phyloP scores from a whole-genome alignment of 352 stramenopile species.

The Phytopythium helicoides region DNA sequence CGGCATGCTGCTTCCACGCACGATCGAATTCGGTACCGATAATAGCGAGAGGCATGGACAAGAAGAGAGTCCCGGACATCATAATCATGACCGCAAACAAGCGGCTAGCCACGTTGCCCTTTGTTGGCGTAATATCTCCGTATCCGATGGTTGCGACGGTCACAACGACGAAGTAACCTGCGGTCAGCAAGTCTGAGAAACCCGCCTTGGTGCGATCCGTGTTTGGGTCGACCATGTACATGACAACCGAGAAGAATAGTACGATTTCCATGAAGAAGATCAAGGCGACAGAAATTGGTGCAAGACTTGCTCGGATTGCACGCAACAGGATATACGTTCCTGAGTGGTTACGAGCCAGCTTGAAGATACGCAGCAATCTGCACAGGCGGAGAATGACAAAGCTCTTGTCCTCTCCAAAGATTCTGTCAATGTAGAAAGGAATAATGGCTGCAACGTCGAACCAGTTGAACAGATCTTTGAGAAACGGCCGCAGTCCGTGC shows the following conservation, averaged over 20 bases:
- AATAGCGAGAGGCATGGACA: constrained; percentile 85
- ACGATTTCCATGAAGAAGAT: constrained; percentile 85
- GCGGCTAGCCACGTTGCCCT: constrained; percentile 61
- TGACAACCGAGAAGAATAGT: constrained; percentile 74
- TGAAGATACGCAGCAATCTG: constrained; percentile 76
- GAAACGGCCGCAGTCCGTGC: constrained; percentile 59
- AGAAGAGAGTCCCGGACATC: constrained; percentile 79
- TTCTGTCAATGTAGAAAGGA: constrained; percentile 73
- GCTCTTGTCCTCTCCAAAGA: constrained; percentile 70
- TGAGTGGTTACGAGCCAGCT: constrained; percentile 74
- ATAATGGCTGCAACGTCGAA: constrained; percentile 70
- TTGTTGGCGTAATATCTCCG: constrained; percentile 72
- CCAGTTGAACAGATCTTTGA: constrained; percentile 81
- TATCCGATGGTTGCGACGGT: constrained; percentile 78
- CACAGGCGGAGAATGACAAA: constrained; percentile 72
- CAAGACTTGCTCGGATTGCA: constrained; percentile 68
- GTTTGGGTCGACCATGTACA: constrained; percentile 81
- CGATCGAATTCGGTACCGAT: constrained; percentile 83
- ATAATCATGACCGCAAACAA: constrained; percentile 80
- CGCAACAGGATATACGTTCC: constrained; percentile 75
- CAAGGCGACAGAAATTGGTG: constrained; percentile 72
- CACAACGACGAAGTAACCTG: constrained; percentile 74
- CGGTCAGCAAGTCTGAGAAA: constrained; percentile 74
- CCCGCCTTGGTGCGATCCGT: constrained; percentile 54
- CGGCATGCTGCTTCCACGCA: constrained; percentile 72